Conservation (phyloP, 768 basidiomycete genomes). For the Lactarius akahatsu region DNA sequence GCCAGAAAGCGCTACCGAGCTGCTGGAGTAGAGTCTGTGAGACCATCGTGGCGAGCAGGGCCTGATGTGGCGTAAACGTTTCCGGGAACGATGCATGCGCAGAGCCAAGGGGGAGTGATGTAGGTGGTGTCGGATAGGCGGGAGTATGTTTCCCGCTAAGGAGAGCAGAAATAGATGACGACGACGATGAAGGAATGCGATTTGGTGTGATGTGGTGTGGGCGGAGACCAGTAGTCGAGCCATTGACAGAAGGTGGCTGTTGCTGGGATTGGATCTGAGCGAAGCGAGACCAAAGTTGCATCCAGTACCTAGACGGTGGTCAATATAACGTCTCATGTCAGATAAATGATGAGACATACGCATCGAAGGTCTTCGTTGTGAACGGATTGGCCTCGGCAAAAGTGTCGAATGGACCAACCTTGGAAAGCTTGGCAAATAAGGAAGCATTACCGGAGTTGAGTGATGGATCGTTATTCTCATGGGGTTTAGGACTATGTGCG, state of each 20-base stretch:
- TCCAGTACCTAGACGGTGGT: conserved; percentile 53
- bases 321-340: conserved; percentile 14
- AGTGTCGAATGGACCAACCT: conserved; percentile 58
- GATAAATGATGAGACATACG: conserved; percentile 46
- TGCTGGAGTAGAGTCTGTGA: conserved; percentile 71
- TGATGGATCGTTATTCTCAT: conserved; percentile 79
- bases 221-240: conserved; percentile 35
- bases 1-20: conserved; percentile 82
- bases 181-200: conserved; percentile 23
- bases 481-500: conserved; percentile 38
- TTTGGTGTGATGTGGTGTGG: conserved; percentile 40
- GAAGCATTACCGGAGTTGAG: conserved; percentile 48
- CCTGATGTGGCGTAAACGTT: conserved; percentile 39
- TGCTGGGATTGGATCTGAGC: conserved; percentile 60
- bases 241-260: conserved; percentile 28
- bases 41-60: conserved; percentile 67
- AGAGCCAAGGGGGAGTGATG: conserved; percentile 39
- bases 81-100: conserved; percentile 35
- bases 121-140: conserved; percentile 45
- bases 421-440: conserved; percentile 36
- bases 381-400: conserved; percentile 80
- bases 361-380: conserved; percentile 83
- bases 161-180: conserved; percentile 33
- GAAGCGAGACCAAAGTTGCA: conserved; percentile 92
- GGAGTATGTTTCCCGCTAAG: conserved; percentile 47